phyloP scores from a whole-genome alignment of 495 filamentous ascomycete genomes.

The Penicillium coprophilum region DNA sequence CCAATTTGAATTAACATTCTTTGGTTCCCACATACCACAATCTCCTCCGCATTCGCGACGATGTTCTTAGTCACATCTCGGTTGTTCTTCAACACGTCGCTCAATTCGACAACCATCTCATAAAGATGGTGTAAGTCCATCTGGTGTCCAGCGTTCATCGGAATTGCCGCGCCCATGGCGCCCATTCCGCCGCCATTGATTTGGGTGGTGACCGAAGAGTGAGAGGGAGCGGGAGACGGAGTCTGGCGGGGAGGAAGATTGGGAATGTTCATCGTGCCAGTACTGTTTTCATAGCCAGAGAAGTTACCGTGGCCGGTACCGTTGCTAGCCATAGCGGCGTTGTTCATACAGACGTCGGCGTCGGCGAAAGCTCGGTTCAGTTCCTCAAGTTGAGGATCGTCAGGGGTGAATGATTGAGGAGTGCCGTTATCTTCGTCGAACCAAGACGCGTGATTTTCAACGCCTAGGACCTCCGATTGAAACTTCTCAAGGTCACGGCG shows the following conservation, averaged over 20 bases:
- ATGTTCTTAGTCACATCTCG: conserved; percentile 73
- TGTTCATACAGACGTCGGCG: conserved; percentile 41
- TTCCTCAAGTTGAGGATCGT: conserved; percentile 37
- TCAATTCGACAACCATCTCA: conserved; percentile 78
- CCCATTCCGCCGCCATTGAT: conserved; percentile 61
- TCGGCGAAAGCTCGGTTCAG: conserved; percentile 41
- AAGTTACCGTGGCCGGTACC: conserved; percentile 34
- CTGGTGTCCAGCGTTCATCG: conserved; percentile 79
- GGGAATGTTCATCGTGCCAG: conserved; percentile 34
- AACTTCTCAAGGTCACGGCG: conserved; percentile 47
- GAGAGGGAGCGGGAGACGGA: conserved; percentile 36
- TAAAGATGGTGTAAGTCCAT: conserved; percentile 86
- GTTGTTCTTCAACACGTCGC: conserved; percentile 72
- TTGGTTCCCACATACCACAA: conserved; percentile 48
- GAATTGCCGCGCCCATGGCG: conserved; percentile 54
- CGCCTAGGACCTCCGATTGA: conserved; percentile 43
- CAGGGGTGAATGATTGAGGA: conserved; percentile 27
- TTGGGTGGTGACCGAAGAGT: conserved; percentile 32
- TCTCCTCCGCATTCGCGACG: conserved; percentile 63
- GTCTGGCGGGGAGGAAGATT: conserved; percentile 41
- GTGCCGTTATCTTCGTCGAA: conserved; percentile 36
- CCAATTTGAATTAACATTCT: neutral
- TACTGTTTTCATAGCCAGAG: conserved; percentile 36
- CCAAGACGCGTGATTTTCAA: conserved; percentile 34
- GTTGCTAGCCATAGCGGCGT: conserved; percentile 31